Evolutionary conservation across 495 filamentous ascomycete genomes (phyloP).

Genomic region (Xylaria scruposa): DNA sequence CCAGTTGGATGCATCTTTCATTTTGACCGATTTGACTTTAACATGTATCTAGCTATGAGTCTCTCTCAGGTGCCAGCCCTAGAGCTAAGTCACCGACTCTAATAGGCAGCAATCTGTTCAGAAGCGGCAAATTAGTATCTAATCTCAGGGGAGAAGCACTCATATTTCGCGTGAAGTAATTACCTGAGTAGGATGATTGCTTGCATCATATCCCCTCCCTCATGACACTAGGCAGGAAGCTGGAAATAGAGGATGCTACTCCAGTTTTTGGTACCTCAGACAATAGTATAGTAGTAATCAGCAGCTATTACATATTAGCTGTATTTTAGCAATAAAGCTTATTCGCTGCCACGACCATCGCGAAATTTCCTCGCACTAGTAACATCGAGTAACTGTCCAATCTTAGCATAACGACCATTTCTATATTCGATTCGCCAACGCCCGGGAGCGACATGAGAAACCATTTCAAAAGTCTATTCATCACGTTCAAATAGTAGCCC

Average conservation of each 20-base stretch:
- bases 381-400: not conserved
- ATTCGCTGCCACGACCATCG: not conserved
- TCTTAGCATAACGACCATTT: not conserved
- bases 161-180: not conserved
- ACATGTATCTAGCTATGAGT: not conserved
- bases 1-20: too few relatives aligned
- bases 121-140: not conserved
- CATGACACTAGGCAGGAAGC: not conserved
- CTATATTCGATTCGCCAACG: not conserved
- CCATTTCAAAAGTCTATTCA: too few relatives aligned
- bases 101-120: not conserved
- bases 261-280: not conserved
- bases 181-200: not conserved
- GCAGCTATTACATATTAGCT: not conserved
- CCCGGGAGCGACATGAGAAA: not conserved
- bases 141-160: not conserved
- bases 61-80: not conserved
- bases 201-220: not conserved
- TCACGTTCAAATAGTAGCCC: not conserved
- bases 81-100: not conserved
- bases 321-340: not conserved
- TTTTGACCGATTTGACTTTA: not conserved
- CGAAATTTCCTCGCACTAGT: not conserved
- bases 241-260: not conserved
- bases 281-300: not conserved